Base-by-base conservation (phyloP, 2,329 filamentous ascomycete species). In the Clonostachys rhizophaga region DNA sequence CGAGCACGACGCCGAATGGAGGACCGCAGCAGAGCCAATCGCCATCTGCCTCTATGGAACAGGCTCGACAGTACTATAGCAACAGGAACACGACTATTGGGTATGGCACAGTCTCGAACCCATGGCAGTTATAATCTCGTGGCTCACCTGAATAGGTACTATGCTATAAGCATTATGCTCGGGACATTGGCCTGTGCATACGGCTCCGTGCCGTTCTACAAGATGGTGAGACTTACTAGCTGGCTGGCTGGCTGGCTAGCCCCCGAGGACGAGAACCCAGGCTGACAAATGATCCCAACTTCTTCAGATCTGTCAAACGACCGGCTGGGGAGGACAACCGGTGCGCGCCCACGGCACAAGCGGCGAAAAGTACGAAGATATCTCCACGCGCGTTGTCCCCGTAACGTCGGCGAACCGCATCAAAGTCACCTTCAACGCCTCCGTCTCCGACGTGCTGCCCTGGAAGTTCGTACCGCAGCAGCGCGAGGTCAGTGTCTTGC, bases 401-500 rank as follows among this genome's bases (percentile, higher is more conserved):
- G 85, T 96, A 37, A 88, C 83, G 16, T 77, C 83, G 56, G 87
- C 89, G 49, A 88, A 88, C 56, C 88, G 94, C 46, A 86, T 99
- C 59, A 88, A 90, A 50, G 92, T 99, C 54, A 97, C 91, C 24
- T 99, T 99, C 79, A 94, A 91, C 62, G 89, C 91, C 43, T 95
- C 90, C 30, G 91, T 96, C 2, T 97, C 92, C 2, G 94, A 97
- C 63, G 84, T 96, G 1, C 78, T 99, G 30, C 91, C 92, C 1
- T 99, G 94, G 94, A 96, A 96, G 65, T 99, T 99, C 67, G 84
- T 84, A 3, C 94, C 94, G 2, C 94, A 99, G 69, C 94, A 99
- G 73, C 88, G 92, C 49, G 94, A 99, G 73, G 94, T 99, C 45
- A 84, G 90, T 48, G 92, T 99, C 2, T 76, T 97, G 2, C 95